These are phyloP conservation scores for Xerocomus brunneocitrinus DNA, from an alignment of 768 basidiomycete species.

Conservation along the genomic window DNA sequence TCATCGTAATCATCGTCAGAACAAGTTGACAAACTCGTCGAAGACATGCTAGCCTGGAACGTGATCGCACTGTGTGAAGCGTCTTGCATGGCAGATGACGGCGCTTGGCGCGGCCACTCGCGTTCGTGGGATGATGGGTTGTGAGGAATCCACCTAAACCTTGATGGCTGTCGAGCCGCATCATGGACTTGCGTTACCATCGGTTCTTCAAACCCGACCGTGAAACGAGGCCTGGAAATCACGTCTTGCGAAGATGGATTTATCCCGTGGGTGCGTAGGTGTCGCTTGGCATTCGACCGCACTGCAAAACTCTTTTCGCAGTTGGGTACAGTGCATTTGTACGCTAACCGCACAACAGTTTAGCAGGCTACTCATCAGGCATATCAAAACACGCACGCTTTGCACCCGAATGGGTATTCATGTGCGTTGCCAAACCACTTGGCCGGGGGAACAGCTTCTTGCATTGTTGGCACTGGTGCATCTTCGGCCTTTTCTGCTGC, in stretches of 20 bases:
- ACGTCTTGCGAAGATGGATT: conserved; percentile 20
- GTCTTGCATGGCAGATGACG: conserved; percentile 12
- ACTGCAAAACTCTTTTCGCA: conserved; percentile 72
- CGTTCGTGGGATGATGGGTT: conserved; percentile 29
- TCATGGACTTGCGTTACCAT: conserved; percentile 42
- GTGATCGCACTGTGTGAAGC: conserved; percentile 28
- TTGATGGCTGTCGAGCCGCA: conserved; percentile 32
- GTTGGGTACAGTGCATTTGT: conserved; percentile 49
- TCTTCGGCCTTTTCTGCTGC: conserved; percentile 39
- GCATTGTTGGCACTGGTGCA: conserved; percentile 46
- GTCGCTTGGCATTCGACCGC: conserved; percentile 76
- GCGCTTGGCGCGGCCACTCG: conserved; percentile 23
- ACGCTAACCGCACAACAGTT: conserved; percentile 14
- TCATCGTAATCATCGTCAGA: conserved; percentile 35
- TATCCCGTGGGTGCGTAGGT: conserved; percentile 71
- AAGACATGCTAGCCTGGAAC: conserved; percentile 35
- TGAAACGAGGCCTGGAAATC: conserved; percentile 27
- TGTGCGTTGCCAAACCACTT: conserved; percentile 48
- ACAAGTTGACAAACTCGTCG: conserved; percentile 29
- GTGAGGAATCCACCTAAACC: conserved; percentile 40
- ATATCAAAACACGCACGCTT: conserved; percentile 36
- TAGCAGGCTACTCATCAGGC: conserved; percentile 1
- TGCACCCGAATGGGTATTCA: conserved; percentile 50
- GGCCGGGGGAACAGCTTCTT: conserved; percentile 45
- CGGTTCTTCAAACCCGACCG: conserved; percentile 43